Evolutionary conservation across 768 basidiomycete species (phyloP), one percentile per base, ranked within the genome.

Genomic region (Rhizopogon roseolus): DNA sequence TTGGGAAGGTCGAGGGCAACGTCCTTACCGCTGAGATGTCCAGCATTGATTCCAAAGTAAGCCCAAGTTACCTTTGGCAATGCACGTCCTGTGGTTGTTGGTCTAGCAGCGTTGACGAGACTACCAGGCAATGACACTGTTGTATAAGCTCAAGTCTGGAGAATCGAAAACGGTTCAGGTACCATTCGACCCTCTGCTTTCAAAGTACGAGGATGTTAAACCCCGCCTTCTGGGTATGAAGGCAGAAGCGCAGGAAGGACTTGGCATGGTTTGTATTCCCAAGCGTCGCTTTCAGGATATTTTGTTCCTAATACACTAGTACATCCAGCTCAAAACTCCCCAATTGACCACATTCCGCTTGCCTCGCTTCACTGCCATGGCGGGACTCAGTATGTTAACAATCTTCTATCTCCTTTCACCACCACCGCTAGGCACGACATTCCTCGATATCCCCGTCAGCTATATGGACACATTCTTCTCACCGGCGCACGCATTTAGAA

Each of bases 141-240:
- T 74, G 3, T 92, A 88, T 66, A 76, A 76, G 8, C 65, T 82
- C 45, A 82, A 81, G 60, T 63, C 66, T 22, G 76, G 77, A 1
- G 63, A 69, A 8, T 74, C 80, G 58, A 60, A 64, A 32, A 74
- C 73, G 8, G 80, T 85, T 0, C 66, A 63, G 3, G 76, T 93
- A 17, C 66, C 71, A 5, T 82, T 93, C 44, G 81, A 88, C 19
- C 91, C 91, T 0, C 88, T 86, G 2, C 72, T 93, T 29, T 60
- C 71, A 4, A 83, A 85, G 0, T 92, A 92, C 62, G 86, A 89
- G 1, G 90, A 90, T 36, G 89, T 93, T 25, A 91, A 90, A 62
- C 88, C 88, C 3, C 81, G 90, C 8, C 66, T 93, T 22, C 69
- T 92, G 19, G 75, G 81, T 52, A 93, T 92, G 90, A 91, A 90